Conservation (phyloP, 2,329 filamentous ascomycete species). For the Lecanicillium sp. region DNA sequence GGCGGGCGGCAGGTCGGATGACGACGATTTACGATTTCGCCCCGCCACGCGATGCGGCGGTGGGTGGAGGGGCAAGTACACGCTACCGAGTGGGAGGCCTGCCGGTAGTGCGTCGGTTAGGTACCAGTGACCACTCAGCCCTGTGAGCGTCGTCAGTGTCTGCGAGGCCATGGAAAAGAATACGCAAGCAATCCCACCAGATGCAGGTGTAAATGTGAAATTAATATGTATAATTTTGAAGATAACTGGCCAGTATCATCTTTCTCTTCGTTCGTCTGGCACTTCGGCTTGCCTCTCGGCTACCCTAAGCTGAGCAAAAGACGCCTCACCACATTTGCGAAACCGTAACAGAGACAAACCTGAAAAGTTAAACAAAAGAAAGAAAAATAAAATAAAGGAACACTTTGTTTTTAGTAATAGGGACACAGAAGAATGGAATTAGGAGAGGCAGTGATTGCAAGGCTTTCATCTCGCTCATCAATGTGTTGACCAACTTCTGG, state of each 20-base stretch:
- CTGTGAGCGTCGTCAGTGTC: conserved; percentile 10
- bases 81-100: background rate
- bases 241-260: too few species aligned
- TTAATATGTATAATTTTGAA: too few species aligned
- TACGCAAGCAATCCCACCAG: background rate
- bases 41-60: conserved; percentile 7
- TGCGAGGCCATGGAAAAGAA: background rate
- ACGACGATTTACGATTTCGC: conserved; percentile 5
- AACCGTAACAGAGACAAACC: too few species aligned
- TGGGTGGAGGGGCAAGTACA: conserved; percentile 8
- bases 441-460: too few species aligned
- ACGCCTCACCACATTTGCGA: too few species aligned
- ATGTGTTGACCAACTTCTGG: background rate
- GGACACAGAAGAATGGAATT: background rate
- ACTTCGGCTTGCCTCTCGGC: too few species aligned
- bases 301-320: too few species aligned
- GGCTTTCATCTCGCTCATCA: background rate
- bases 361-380: too few species aligned
- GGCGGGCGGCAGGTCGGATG: conserved; percentile 3
- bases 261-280: too few species aligned
- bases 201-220: background rate
- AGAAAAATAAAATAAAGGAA: too few species aligned
- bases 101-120: too few species aligned
- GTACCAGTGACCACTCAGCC: conserved; percentile 7
- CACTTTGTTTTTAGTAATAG: background rate